phyloP scores from a whole-genome alignment of 2,329 filamentous ascomycete species.

The Diaporthe helianthi region DNA sequence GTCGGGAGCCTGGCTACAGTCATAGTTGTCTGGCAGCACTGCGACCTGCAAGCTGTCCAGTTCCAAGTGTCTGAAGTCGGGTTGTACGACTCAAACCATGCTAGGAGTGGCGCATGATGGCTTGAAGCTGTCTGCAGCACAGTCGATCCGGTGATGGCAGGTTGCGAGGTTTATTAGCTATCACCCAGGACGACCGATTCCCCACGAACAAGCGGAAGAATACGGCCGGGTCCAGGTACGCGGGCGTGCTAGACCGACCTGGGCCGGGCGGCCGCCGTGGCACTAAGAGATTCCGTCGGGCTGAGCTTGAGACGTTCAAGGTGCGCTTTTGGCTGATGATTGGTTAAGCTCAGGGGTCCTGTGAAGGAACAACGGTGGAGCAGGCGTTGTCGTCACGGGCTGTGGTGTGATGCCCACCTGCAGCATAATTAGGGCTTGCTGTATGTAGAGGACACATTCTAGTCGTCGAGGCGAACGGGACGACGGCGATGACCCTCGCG shows the following conservation, averaged over 20 bases:
- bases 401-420: slow-evolving; percentile 1
- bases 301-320: slow-evolving; percentile 17
- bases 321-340: slow-evolving; percentile 12
- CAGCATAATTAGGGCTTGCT: neutral
- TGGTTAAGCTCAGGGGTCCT: slow-evolving; percentile 5
- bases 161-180: neutral
- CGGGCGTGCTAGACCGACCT: slow-evolving; percentile 14
- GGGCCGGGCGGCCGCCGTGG: slow-evolving; percentile 31
- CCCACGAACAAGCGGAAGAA: neutral
- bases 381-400: slow-evolving; percentile 17
- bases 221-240: neutral
- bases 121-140: neutral
- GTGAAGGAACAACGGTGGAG: slow-evolving; percentile 26
- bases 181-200: neutral
- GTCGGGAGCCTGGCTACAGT: neutral
- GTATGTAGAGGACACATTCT: neutral
- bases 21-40: neutral
- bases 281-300: slow-evolving; percentile 32
- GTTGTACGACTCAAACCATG: neutral
- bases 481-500: neutral
- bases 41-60: neutral
- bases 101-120: neutral
- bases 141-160: neutral
- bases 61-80: neutral
- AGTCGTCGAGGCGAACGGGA: neutral